Evolutionary conservation across 2,329 filamentous ascomycete genomes (phyloP), one percentile per base, ranked within the genome.

Genomic region (Colletotrichum shisoi): DNA sequence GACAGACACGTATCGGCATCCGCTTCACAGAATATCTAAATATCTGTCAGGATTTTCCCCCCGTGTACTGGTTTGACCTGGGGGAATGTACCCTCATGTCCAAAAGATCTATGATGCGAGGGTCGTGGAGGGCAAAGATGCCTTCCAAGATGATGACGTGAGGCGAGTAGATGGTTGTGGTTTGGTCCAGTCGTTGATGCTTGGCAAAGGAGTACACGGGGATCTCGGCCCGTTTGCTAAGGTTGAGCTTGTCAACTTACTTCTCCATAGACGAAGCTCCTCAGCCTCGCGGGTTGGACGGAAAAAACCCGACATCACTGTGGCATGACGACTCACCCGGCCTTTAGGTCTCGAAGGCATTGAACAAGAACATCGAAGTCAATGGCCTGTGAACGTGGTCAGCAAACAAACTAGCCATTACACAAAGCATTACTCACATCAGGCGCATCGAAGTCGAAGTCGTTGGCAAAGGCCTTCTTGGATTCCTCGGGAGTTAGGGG

Each of bases 401-500:
- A 68, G 37, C 48, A 37, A 17, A 21, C 12, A 45, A 12, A 61
- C 45, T 45, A 34, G 52, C 27, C 46, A 31, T 34, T 59, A 3
- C 58, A 24, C 24, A 24, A 51, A 9, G 53, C 13, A 51, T 13
- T 39, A 39, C 54, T 67, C 77, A 73, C 85, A 71, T 94, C 88
- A 15, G 95, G 95, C 9, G 94, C 89, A 77, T 99, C 95, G 79
- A 99, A 97, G 76, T 99, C 95, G 78, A 92, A 97, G 76, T 98
- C 93, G 75, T 97, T 97, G 67, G 82, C 81, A 79, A 97, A 97
- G 0, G 95, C 95, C 73, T 87, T 85, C 71, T 83, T 87, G 59
- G 92, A 94, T 75, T 95, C 84, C 74, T 94, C 93, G 2, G 89
- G 84, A 19, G 87, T 91, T 72, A 99, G 81, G 19, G 90, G 91